Evolutionary conservation across 148 eudicot species (phyloP), one percentile per base, ranked within the genome.

Genomic region (Chenopodium suecicum): DNA sequence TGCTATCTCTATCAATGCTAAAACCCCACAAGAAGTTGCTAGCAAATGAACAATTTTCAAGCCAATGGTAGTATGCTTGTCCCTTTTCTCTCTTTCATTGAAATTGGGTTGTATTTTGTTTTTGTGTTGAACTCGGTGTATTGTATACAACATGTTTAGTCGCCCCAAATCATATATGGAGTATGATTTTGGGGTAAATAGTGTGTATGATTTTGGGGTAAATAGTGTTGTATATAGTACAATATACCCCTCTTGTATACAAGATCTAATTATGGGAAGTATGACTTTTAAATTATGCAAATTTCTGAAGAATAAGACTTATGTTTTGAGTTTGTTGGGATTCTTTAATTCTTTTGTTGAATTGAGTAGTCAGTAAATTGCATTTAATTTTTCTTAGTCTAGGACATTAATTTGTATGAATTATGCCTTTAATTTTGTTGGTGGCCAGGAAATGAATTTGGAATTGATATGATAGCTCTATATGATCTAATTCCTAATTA

Each of bases 1-100:
- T 76, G 97, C 97, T 0, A 87, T 92, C 37, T 92, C 97, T 74
- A 92, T 92, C 66, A 86, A 80, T 25, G 97, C 97, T 62, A 92
- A 92, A 80, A 85, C 97, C 54, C 97, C 97, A 23, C 83, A 82
- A 81, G 97, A 92, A 86, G 71, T 85, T 16, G 11, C 75, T 0
- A 72, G 84, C 52, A 73, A 73, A 68, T 82, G 46, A 52, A 19
- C 56, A 1, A 62, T 9, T 29, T 54, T 20, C 29, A 46, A 1
- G 12, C 27, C 29, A 32, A 20, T 68, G 85, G 79, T 37, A 41
- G 85, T 83, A 19, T 68, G 6, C 52, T 71, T 23, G 10, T 73
- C 12, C 20, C n/a, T n/a, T 70, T 4, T 56, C 1, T 64, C 23
- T 20, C 1, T 56, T 34, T 27, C 16, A 4, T 62, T 37, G 20